Base-by-base conservation (phyloP, 2,329 filamentous ascomycete species). In the Colletotrichum falcatum region DNA sequence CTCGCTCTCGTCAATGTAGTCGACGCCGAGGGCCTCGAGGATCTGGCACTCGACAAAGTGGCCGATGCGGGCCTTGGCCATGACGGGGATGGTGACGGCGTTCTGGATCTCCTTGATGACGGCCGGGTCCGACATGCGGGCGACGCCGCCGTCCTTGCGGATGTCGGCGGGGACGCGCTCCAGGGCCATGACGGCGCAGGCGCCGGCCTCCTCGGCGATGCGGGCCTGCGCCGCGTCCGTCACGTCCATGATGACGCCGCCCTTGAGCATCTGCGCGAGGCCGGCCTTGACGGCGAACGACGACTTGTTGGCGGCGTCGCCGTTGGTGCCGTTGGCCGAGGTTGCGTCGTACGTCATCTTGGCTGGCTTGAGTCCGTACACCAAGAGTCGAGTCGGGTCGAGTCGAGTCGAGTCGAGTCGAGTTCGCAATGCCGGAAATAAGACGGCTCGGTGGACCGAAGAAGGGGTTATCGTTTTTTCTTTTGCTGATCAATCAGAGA, bases 31-130 rank as follows among this genome's bases (percentile, higher is more conserved):
- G 68, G 94, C 90, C 87, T 98, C 93, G 78, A 99, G 92, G 83
- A 99, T 97, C 91, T 95, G 95, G 85, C 95, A 98, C 86, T 99
- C 96, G 77, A 98, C 95, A 76, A 98, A 95, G 85, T 99, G 96
- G 46, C 96, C 96, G 80, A 98, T 99, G 79, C 96, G 90, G 30
- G 95, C 95, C 86, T 99, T 99, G 74, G 96, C 96, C 96, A 99
- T 98, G 82, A 99, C 96, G 76, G 96, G 96, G 77, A 98, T 98
- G 64, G 95, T 98, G 56, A 98, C 96, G 49, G 94, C 91, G 3
- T 88, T 90, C 90, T 98, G 97, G 81, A 99, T 98, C 82, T 95
- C 93, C 83, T 92, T 92, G 87, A 98, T 98, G 89, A 98, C 93
- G 76, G 88, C 85, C 2, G 96, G 96, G 84, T 98, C 95, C 2